Evolutionary conservation across 305 asterid genomes (phyloP), one percentile per base, ranked within the genome.

Genomic region (Plantago coronopus): DNA sequence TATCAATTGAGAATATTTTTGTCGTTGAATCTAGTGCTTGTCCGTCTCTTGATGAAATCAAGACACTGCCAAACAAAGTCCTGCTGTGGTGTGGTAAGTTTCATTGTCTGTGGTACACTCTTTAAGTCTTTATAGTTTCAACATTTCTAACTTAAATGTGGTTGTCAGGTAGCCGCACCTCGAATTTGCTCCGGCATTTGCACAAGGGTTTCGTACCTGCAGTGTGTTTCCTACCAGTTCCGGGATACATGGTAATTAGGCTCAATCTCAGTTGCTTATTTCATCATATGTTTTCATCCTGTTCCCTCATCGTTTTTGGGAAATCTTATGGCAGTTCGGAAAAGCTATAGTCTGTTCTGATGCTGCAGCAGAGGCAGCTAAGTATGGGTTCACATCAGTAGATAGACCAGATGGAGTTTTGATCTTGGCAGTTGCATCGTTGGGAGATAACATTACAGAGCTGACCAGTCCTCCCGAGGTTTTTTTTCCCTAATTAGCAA

Each of bases 31-130:
- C 63, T 34, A 81, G 91, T 50, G 90, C 96, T 21, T 72, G 89
- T 46, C 95, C 97, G 18, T 89, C 96, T 1, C 66, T 61, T 7
- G 81, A 87, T 0, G 88, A 87, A 48, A 79, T 93, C 27, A 83
- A 76, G 73, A 81, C 72, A 58, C 74, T 78, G 27, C 93, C 95
- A 0, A 85, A 93, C 76, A 87, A 93, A 74, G 72, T 75, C 58
- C 74, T 93, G 31, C 73, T 93, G 1, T 89, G 97, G 97, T 87
- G 99, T 81, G 97, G 99, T 93, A 59, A 18, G 91, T 69, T 11
- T 5, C 17, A 5, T 23, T 1, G 19, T 23, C 15, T 7, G 0
- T 23, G 27, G 2, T 6, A 3, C 8, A 6, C 17, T 5, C 2
- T 2, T 17, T n/a, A n/a, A n/a, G n/a, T n/a, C 27, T 18, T 4